Evolutionary conservation across 768 basidiomycete genomes (phyloP).

Genomic region (Scleroderma bovista): DNA sequence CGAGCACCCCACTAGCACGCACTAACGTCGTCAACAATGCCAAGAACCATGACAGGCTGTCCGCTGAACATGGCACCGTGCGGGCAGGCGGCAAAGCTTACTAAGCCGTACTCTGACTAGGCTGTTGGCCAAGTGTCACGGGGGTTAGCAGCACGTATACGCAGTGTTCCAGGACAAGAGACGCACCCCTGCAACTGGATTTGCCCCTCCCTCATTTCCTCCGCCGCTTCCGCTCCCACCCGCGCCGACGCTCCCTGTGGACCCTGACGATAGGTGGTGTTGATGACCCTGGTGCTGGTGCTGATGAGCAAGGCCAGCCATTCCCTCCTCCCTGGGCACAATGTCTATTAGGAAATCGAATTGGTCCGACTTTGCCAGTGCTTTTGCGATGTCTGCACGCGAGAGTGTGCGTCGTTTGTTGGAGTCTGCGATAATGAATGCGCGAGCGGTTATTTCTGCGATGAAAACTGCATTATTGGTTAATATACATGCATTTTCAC

Average conservation of each 20-base stretch:
- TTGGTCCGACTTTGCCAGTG: slow-evolving; percentile 87
- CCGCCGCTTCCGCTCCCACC: slow-evolving; percentile 9
- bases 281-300: background rate
- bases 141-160: background rate
- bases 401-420: slow-evolving; percentile 96
- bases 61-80: too few species aligned
- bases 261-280: background rate
- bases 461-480: slow-evolving; percentile 82
- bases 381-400: slow-evolving; percentile 89
- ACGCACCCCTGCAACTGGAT: slow-evolving; percentile 21
- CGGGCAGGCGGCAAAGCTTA: too few species aligned
- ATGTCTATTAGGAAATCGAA: slow-evolving; percentile 98
- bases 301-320: slow-evolving; percentile 19
- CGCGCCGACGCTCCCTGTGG: background rate
- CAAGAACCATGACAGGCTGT: too few species aligned
- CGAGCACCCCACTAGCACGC: too few species aligned
- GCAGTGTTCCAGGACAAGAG: background rate
- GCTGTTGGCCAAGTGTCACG: background rate
- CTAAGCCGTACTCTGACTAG: background rate
- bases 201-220: background rate
- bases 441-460: slow-evolving; percentile 91
- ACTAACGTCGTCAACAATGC: too few species aligned
- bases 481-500: too few species aligned
- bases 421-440: slow-evolving; percentile 92
- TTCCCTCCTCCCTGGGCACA: slow-evolving; percentile 75